A percentile compares a stretch with the other conserved stretches of the same genome.
Evolutionary conservation across 176 grass and related monocot species (phyloP).

Genomic region (Dactylis glomerata): DNA sequence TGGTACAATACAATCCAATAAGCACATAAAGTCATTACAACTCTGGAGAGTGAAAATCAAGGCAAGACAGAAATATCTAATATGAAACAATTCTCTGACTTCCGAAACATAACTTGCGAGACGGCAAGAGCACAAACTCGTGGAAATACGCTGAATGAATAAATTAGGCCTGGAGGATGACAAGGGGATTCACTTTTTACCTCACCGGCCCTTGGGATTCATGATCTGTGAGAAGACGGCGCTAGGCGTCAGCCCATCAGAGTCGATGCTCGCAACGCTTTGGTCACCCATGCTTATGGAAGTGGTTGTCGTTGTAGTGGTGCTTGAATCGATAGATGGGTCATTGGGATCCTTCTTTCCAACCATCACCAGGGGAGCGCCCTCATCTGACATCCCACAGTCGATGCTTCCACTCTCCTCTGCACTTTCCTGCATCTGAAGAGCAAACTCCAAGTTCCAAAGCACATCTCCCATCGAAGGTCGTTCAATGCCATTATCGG

Average conservation of each 20-base stretch:
- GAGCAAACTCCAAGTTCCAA: conserved; percentile 95
- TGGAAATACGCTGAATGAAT: conserved; percentile 45
- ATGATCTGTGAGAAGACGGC: conserved; percentile 97
- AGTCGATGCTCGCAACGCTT: conserved; percentile 69
- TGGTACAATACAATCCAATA: conserved; percentile 42
- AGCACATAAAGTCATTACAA: conserved; percentile 42
- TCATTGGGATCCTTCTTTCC: conserved; percentile 76
- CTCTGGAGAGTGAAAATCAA: conserved; percentile 22
- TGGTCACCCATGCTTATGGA: conserved; percentile 75
- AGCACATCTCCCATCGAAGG: conserved; percentile 97
- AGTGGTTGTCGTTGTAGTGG: conserved; percentile 66
- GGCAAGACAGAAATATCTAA: conserved; percentile 39
- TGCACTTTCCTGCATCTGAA: conserved; percentile 78
- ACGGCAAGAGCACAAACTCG: conserved; percentile 32
- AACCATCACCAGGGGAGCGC: conserved; percentile 47
- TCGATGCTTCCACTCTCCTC: conserved; percentile 75
- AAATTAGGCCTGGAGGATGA: conserved; percentile 32
- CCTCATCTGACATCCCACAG: conserved; percentile 58
- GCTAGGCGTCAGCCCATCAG: conserved; percentile 72
- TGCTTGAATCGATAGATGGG: conserved; percentile 58
- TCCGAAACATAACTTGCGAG: conserved; percentile 29
- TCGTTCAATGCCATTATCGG: conserved; percentile 65
- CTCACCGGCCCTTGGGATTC: conserved; percentile 94
- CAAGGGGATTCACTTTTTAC: conserved; percentile 13
- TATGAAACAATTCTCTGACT: conserved; percentile 49